Percentiles rank a stretch among this genome's conserved stretches.
Conservation (phyloP, 83 land plant species). For the Picea abies region DNA sequence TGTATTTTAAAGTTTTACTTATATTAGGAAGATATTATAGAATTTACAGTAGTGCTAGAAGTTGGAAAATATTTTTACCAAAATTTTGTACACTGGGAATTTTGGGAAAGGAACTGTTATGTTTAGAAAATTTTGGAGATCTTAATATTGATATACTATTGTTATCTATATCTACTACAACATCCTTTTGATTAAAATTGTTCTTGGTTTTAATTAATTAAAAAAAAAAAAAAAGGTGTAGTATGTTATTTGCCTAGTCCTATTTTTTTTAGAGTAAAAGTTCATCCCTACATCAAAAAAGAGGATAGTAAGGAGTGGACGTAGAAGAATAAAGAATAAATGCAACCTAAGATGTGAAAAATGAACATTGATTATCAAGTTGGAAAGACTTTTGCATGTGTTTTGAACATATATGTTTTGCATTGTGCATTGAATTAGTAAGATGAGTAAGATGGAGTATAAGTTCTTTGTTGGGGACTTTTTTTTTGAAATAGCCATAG, state of each 20-base stretch:
- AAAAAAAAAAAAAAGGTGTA: background rate
- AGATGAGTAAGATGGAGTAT: background rate
- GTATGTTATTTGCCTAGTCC: background rate
- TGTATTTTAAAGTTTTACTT: no score
- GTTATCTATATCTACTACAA: no score
- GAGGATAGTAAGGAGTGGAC: constrained; percentile 97
- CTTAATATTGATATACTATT: no score
- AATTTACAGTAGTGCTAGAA: no score
- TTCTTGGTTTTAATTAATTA: no score
- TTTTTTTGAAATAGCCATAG: background rate
- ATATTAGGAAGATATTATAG: no score
- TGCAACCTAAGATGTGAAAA: constrained; percentile 99
- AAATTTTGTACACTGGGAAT: no score
- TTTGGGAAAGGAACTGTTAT: no score
- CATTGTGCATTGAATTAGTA: background rate
- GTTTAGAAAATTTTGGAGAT: no score
- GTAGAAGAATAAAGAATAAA: constrained; percentile 93
- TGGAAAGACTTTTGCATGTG: background rate
- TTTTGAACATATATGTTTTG: background rate
- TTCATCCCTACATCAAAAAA: constrained; percentile 91
- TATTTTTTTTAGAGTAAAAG: background rate
- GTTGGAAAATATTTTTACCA: no score
- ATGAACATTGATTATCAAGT: constrained; percentile 99
- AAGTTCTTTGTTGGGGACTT: no score
- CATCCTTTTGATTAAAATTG: no score